These are phyloP conservation scores for Vicia villosa DNA, from an alignment of 306 rosid genomes.

Conservation along the genomic window DNA sequence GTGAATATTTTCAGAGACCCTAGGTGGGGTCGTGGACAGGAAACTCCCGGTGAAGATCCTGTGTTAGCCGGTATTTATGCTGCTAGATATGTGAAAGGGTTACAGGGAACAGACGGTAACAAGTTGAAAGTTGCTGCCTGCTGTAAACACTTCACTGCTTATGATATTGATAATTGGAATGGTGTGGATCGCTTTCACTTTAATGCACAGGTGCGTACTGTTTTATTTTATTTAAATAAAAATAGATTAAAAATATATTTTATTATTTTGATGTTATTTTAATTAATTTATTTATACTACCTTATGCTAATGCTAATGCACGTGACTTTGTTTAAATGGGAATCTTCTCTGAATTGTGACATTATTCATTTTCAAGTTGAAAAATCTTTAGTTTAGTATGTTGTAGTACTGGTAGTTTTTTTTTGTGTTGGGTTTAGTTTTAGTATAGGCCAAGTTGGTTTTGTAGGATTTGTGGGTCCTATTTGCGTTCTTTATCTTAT, in stretches of 20 bases:
- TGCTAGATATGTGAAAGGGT: conserved; percentile 68
- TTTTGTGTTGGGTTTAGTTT: neutral
- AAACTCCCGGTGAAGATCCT: conserved; percentile 98
- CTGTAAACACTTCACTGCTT: conserved; percentile 88
- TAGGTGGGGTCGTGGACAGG: conserved; percentile 97
- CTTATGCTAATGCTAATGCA: neutral
- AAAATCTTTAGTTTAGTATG: neutral
- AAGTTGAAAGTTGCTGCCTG: conserved; percentile 91
- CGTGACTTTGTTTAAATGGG: conserved; percentile 29
- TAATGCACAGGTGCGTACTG: conserved; percentile 62
- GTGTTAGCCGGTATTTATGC: conserved; percentile 73
- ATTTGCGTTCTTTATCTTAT: neutral
- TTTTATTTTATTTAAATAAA: neutral
- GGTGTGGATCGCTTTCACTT: conserved; percentile 92
- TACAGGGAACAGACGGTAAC: conserved; percentile 69
- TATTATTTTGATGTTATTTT: neutral
- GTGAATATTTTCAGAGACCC: conserved; percentile 88
- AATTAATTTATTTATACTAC: too few species aligned
- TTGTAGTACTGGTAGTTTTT: too few species aligned
- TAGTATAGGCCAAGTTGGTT: neutral
- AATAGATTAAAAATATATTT: neutral
- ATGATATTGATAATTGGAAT: conserved; percentile 89
- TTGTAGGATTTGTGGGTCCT: conserved; percentile 29
- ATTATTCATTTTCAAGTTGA: neutral
- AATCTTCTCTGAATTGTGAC: conserved; percentile 3